Conservation (phyloP, 2,329 filamentous ascomycete species). For the Epichloe hybrida region DNA sequence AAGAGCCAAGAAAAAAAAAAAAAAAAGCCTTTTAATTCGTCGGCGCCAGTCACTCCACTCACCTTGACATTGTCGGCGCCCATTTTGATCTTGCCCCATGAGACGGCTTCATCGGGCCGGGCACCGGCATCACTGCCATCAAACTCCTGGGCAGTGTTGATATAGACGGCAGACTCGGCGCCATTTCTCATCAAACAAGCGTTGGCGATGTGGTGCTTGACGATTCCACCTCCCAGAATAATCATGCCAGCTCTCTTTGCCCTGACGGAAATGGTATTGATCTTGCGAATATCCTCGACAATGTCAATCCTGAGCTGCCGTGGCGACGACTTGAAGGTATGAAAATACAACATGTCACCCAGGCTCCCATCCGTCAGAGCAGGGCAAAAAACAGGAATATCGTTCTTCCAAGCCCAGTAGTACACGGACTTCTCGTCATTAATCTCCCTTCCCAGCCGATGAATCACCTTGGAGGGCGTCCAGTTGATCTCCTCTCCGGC, state of each 20-base stretch:
- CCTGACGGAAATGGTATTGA: slow-evolving; percentile 82
- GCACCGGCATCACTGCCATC: slow-evolving; percentile 95
- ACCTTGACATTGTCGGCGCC: slow-evolving; percentile 85
- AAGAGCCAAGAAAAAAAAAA: background rate
- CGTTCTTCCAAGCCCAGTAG: slow-evolving; percentile 95
- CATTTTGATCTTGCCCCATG: slow-evolving; percentile 95
- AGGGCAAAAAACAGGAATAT: slow-evolving; percentile 94
- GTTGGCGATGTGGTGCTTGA: slow-evolving; percentile 98
- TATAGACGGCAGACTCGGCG: slow-evolving; percentile 90
- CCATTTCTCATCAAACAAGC: slow-evolving; percentile 96
- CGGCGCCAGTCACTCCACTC: slow-evolving; percentile 12
- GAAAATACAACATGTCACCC: slow-evolving; percentile 97
- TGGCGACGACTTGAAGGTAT: slow-evolving; percentile 84
- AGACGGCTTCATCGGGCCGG: slow-evolving; percentile 88
- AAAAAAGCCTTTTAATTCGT: background rate
- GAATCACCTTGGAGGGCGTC: slow-evolving; percentile 89
- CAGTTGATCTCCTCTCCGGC: slow-evolving; percentile 63
- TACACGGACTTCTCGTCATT: slow-evolving; percentile 84
- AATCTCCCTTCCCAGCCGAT: slow-evolving; percentile 83
- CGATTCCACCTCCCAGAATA: slow-evolving; percentile 82
- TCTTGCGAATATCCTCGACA: slow-evolving; percentile 80
- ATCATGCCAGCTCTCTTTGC: slow-evolving; percentile 90
- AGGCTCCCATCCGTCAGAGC: slow-evolving; percentile 89
- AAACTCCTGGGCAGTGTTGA: slow-evolving; percentile 96
- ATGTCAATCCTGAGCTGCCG: slow-evolving; percentile 75